Percentiles rank a stretch among this genome's conserved stretches.
Conservation (phyloP, 2,329 filamentous ascomycete genomes). For the Xylaria arbuscula region DNA sequence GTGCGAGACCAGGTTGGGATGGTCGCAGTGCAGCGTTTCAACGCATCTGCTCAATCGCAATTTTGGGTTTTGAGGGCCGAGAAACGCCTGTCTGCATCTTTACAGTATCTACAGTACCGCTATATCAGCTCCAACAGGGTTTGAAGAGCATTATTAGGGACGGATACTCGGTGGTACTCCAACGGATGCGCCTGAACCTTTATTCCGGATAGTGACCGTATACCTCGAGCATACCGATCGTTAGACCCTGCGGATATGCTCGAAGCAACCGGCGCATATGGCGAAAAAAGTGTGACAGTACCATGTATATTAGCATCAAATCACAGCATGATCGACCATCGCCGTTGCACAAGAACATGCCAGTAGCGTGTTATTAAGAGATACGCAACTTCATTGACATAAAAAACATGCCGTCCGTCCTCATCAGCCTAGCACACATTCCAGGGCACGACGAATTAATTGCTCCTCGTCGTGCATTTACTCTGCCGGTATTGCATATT, state of each 20-base stretch:
- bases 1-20: slow-evolving; percentile 38
- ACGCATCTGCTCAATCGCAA: slow-evolving; percentile 26
- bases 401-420: slow-evolving; percentile 16
- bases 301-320: slow-evolving; percentile 14
- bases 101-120: neutral
- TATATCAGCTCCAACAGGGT: slow-evolving; percentile 15
- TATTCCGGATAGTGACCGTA: slow-evolving; percentile 20
- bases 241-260: neutral
- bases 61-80: slow-evolving; percentile 21
- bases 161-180: slow-evolving; percentile 24
- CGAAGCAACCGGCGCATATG: neutral
- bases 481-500: slow-evolving; percentile 34
- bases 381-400: slow-evolving; percentile 20
- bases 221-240: slow-evolving; percentile 22
- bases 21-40: slow-evolving; percentile 39
- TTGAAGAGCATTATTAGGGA: slow-evolving; percentile 21
- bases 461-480: slow-evolving; percentile 26
- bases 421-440: slow-evolving; percentile 21
- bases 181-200: slow-evolving; percentile 21
- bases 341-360: slow-evolving; percentile 12
- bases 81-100: slow-evolving; percentile 20
- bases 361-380: slow-evolving; percentile 12
- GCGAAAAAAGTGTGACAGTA: slow-evolving; percentile 3
- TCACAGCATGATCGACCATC: slow-evolving; percentile 29
- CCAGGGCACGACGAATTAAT: slow-evolving; percentile 9